phyloP scores from a whole-genome alignment of 2,329 filamentous ascomycete species.

The Stagonosporopsis tanaceti region DNA sequence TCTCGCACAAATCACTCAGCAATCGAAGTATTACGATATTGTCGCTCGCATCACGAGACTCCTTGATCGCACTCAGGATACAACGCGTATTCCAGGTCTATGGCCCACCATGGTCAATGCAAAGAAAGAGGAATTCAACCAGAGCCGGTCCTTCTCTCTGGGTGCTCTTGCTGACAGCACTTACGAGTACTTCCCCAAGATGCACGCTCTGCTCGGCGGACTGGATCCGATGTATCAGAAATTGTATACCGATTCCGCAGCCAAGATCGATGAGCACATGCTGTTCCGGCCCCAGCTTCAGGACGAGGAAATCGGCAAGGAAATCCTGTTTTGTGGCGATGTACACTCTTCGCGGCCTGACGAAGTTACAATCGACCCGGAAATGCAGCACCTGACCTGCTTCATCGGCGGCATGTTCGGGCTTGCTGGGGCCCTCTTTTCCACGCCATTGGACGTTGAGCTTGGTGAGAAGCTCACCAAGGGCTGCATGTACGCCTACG shows the following conservation, averaged over 20 bases:
- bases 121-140: slow-evolving; percentile 36
- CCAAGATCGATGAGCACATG: slow-evolving; percentile 56
- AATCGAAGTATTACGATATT: slow-evolving; percentile 49
- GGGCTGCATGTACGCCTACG: slow-evolving; percentile 69
- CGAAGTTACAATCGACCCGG: slow-evolving; percentile 49
- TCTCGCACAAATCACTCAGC: slow-evolving; percentile 46
- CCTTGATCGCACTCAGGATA: slow-evolving; percentile 42
- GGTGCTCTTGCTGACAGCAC: slow-evolving; percentile 50
- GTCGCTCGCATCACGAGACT: slow-evolving; percentile 45
- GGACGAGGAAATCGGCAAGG: slow-evolving; percentile 31
- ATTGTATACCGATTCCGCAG: slow-evolving; percentile 63
- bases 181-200: slow-evolving; percentile 52
- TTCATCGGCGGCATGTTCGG: slow-evolving; percentile 70
- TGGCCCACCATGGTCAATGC: slow-evolving; percentile 53
- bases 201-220: slow-evolving; percentile 53
- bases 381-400: slow-evolving; percentile 67
- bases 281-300: slow-evolving; percentile 57
- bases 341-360: slow-evolving; percentile 34
- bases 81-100: slow-evolving; percentile 46
- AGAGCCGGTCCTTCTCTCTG: slow-evolving; percentile 42
- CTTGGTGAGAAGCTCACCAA: slow-evolving; percentile 66
- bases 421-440: slow-evolving; percentile 65
- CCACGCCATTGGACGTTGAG: slow-evolving; percentile 60
- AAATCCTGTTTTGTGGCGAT: slow-evolving; percentile 47
- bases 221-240: slow-evolving; percentile 57